Evolutionary conservation across 139 green algal genomes (phyloP).

Genomic region (Penium margaritaceum): DNA sequence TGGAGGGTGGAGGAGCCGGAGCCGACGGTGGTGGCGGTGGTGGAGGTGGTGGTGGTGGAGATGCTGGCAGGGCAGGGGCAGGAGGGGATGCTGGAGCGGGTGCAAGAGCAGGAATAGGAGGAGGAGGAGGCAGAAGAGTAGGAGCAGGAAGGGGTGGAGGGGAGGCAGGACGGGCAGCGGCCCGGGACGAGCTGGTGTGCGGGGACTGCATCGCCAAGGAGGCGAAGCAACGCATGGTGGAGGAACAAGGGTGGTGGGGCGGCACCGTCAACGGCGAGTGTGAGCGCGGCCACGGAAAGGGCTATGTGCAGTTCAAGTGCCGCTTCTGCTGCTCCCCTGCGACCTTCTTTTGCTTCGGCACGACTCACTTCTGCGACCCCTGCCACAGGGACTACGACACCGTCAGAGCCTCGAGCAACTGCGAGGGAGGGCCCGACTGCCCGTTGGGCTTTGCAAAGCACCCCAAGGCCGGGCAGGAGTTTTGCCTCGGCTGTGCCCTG

Average conservation of each 20-base stretch:
- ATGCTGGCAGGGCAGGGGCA: not conserved
- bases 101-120: not conserved
- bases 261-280: no score
- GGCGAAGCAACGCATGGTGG: no score
- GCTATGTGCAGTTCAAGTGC: slow-evolving; percentile 54
- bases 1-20: no score
- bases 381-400: no score
- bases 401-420: slow-evolving; percentile 3
- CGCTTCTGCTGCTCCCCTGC: slow-evolving; percentile 49
- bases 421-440: slow-evolving; percentile 6
- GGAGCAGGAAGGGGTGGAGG: no score
- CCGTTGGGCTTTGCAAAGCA: slow-evolving; percentile 22
- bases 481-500: slow-evolving; percentile 49
- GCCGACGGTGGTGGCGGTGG: no score
- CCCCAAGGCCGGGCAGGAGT: slow-evolving; percentile 35
- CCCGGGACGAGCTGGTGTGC: no score
- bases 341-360: slow-evolving; percentile 50
- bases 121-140: no score
- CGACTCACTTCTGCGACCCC: slow-evolving; percentile 44
- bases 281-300: slow-evolving; percentile 42
- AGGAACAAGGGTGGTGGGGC: no score
- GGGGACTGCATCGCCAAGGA: no score
- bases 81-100: not conserved
- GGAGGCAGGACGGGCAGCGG: no score
- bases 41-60: no score